Conservation (phyloP, 106 monocot species). For the Acorus calamus region DNA sequence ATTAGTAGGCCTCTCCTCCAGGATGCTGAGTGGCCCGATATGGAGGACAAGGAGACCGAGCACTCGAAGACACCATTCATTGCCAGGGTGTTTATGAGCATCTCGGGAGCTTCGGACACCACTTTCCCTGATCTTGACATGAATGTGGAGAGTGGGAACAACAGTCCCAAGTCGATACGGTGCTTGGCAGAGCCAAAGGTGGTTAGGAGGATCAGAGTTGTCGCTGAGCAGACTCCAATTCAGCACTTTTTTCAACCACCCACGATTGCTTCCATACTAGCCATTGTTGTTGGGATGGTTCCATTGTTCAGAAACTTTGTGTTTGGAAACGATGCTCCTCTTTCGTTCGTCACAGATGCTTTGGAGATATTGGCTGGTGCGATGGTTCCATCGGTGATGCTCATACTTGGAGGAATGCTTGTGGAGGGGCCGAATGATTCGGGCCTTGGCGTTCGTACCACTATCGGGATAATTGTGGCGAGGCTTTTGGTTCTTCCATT, state of each 20-base stretch:
- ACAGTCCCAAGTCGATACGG: constrained; percentile 70
- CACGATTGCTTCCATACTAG: constrained; percentile 78
- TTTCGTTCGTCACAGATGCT: constrained; percentile 82
- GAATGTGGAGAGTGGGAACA: constrained; percentile 14
- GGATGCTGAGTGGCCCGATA: constrained; percentile 28
- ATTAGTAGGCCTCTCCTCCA: constrained; percentile 21
- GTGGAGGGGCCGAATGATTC: constrained; percentile 87
- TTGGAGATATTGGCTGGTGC: constrained; percentile 85
- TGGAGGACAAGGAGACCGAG: constrained; percentile 19
- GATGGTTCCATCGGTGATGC: constrained; percentile 87
- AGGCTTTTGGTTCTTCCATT: constrained; percentile 75
- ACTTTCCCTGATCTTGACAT: constrained; percentile 6
- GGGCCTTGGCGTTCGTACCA: constrained; percentile 63
- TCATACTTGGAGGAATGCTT: constrained; percentile 85
- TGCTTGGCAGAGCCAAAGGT: constrained; percentile 91
- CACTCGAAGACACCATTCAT: constrained; percentile 27
- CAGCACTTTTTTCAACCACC: constrained; percentile 89
- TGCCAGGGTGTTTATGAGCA: constrained; percentile 23
- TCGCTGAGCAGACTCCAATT: constrained; percentile 87
- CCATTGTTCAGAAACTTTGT: constrained; percentile 55
- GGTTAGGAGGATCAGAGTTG: constrained; percentile 66
- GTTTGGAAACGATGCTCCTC: constrained; percentile 65
- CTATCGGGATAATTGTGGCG: constrained; percentile 53
- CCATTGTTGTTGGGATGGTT: constrained; percentile 70
- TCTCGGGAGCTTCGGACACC: constrained; percentile 12